A percentile compares a stretch with the other conserved stretches of the same genome.
Conservation (phyloP, 1,139 yeast species). For the Wickerhamomyces sp. region DNA sequence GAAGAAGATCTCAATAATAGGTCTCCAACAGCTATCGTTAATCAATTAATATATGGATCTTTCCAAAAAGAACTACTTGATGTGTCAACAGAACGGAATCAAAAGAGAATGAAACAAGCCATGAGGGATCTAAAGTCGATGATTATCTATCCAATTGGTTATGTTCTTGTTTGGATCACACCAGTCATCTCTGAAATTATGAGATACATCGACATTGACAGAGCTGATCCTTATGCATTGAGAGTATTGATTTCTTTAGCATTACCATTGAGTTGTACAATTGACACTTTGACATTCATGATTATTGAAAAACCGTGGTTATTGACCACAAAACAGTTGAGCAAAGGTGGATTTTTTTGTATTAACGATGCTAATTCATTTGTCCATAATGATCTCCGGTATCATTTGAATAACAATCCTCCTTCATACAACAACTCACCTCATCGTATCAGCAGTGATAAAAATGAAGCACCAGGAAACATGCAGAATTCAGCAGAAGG, state of each 20-base stretch:
- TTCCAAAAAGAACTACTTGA: constrained; percentile 18
- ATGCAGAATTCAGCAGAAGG: no score
- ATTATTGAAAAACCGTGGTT: constrained; percentile 22
- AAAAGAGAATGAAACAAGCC: constrained; percentile 7
- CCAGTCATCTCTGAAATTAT: constrained; percentile 13
- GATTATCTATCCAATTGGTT: constrained; percentile 19
- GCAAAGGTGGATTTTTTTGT: background rate
- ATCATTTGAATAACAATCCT: background rate
- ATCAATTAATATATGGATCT: constrained; percentile 3
- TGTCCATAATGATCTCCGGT: background rate
- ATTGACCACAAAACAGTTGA: constrained; percentile 6
- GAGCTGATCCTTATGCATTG: constrained; percentile 7
- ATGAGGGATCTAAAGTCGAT: constrained; percentile 16
- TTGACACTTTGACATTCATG: constrained; percentile 16
- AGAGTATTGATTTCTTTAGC: constrained; percentile 9
- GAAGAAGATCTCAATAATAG: background rate
- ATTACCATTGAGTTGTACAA: constrained; percentile 17
- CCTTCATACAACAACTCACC: no score
- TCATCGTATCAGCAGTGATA: no score
- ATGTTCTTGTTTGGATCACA: constrained; percentile 16
- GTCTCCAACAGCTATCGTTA: background rate
- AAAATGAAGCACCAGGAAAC: no score
- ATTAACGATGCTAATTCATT: background rate
- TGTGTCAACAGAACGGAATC: constrained; percentile 6
- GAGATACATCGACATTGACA: constrained; percentile 1